A percentile compares a stretch with the other conserved stretches of the same genome.
These are phyloP conservation scores for Echria macrotheca DNA, from an alignment of 495 filamentous ascomycete genomes.

Conservation along the genomic window DNA sequence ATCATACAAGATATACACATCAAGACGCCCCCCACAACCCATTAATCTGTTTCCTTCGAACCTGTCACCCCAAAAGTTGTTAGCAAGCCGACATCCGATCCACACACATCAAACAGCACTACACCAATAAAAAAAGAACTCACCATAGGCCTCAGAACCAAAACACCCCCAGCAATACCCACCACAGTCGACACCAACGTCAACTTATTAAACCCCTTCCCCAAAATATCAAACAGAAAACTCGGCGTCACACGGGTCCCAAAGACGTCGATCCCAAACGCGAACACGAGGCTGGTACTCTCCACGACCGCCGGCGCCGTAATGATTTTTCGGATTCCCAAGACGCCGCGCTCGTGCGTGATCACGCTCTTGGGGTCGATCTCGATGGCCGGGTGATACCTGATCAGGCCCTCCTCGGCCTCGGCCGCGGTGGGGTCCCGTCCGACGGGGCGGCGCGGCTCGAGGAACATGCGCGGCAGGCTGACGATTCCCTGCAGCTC, in stretches of 20 bases:
- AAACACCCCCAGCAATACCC: conserved; percentile 67
- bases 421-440: conserved; percentile 77
- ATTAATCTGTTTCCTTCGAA: conserved; percentile 38
- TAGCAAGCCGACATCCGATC: no score
- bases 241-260: conserved; percentile 80
- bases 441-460: conserved; percentile 82
- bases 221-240: conserved; percentile 83
- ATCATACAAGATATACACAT: conserved; percentile 3
- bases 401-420: conserved; percentile 74
- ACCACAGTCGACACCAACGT: conserved; percentile 78
- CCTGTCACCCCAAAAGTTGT: no score
- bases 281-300: conserved; percentile 87
- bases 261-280: conserved; percentile 84
- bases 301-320: conserved; percentile 76
- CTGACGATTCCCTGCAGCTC: conserved; percentile 64
- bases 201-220: conserved; percentile 86
- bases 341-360: conserved; percentile 75
- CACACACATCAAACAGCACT: no score
- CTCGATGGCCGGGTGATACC: conserved; percentile 69
- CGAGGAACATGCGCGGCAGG: conserved; percentile 71
- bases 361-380: conserved; percentile 78
- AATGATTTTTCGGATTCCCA: conserved; percentile 67
- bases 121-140: conserved; percentile 36
- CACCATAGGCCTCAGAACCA: conserved; percentile 80
- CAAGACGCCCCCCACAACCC: conserved; percentile 26